Conservation (phyloP, 257 asterid genomes). For the Solanum peruvianum region DNA sequence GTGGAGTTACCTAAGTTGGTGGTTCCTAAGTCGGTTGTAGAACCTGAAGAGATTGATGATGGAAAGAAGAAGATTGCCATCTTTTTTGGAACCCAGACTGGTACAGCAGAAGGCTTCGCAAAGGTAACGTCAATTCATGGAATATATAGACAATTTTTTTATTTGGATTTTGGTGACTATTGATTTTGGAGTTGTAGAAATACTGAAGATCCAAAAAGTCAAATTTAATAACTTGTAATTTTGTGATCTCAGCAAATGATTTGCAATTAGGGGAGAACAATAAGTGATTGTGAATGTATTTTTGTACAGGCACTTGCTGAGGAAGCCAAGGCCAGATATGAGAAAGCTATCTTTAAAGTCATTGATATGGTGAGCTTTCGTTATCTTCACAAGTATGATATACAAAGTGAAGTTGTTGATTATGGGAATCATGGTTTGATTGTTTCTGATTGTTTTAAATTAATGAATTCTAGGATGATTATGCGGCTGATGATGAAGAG, state of each 20-base stretch:
- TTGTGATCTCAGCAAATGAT: not conserved
- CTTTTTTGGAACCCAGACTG: constrained; percentile 93
- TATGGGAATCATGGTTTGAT: not conserved
- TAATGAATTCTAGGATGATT: constrained; percentile 62
- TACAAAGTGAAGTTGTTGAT: not conserved
- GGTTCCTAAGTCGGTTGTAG: constrained; percentile 31
- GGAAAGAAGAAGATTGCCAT: constrained; percentile 74
- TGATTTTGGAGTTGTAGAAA: not conserved
- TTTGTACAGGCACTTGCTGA: constrained; percentile 72
- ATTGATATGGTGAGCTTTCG: constrained; percentile 59
- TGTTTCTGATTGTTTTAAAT: not conserved
- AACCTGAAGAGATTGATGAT: constrained; percentile 66
- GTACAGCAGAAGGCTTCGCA: constrained; percentile 98
- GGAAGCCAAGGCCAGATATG: constrained; percentile 91
- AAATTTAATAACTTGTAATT: not conserved
- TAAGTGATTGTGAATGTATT: constrained; percentile 4
- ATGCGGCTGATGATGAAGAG: constrained; percentile 92
- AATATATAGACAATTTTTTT: not conserved
- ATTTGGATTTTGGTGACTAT: not conserved
- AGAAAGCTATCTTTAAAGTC: constrained; percentile 61
- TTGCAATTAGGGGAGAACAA: not conserved
- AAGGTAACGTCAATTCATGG: constrained; percentile 34
- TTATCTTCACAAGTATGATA: not conserved
- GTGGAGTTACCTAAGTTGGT: constrained; percentile 37
- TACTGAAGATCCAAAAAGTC: not conserved